Base-by-base conservation (phyloP, 371 early-diverging fungal species). In the Batrachochytrium dendrobatidis region DNA sequence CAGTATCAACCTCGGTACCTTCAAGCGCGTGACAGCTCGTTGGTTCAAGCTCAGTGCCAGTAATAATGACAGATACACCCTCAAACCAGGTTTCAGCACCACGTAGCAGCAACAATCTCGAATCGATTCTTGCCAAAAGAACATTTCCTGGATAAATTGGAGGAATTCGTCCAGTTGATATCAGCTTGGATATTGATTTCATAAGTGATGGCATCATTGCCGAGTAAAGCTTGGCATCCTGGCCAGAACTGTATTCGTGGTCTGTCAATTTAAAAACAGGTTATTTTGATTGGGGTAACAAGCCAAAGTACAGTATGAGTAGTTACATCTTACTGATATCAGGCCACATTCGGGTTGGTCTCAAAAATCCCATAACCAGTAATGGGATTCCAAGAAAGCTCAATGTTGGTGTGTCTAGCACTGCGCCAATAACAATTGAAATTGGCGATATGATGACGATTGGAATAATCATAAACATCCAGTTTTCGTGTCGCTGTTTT, bases 1-100 rank as follows among this genome's bases (percentile, higher is more conserved):
- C 51, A n/a, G 58, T 60, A 24, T 71, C 71, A 18, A 74, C 61
- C 3, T 60, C 61, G 12, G 68, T 49, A 1, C 67, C 66, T 54
- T 75, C 76, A 1, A 69, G 49, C 12, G 71, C 68, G 53, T 75
- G 76, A 52, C 76, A 72, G 53, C 70, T 69, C 20, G 76, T 75
- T 1, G 69, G 69, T 34, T 69, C 65, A 45, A 71, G 60, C 52
- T 72, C 76, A 6, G 65, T 53, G 0, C 71, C 72, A 1, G 62
- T 54, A 0, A 73, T 53, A n/a, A 62, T 22, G 30, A 68, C 58
- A 3, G 28, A 43, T 22, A 48, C 24, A 20, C 65, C 68, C 26
- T 69, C 72, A 35, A 34, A 63, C 64, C 73, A 68, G 5, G 25
- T 43, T 50, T 71, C 72, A 6, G 71, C 64, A 3, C 55, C 57